These are phyloP conservation scores for Biscutella auriculata DNA, from an alignment of 441 rosid species.

Conservation along the genomic window DNA sequence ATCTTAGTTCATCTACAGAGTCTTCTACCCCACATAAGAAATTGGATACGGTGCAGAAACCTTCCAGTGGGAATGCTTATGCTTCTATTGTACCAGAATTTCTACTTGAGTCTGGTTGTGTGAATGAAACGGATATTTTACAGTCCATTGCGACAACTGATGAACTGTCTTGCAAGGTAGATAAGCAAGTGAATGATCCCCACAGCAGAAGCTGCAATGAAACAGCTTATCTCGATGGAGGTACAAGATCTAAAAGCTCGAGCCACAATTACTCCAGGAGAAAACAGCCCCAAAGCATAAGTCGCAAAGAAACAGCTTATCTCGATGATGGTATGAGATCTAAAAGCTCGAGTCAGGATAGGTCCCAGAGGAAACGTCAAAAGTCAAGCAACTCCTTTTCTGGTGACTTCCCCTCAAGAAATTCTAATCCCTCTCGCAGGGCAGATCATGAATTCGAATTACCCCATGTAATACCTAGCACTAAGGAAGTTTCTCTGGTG, in stretches of 20 bases:
- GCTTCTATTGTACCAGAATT: constrained; percentile 19
- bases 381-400: constrained; percentile 22
- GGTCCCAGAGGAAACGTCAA: constrained; percentile 22
- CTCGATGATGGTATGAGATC: constrained; percentile 30
- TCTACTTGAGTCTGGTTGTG: constrained; percentile 7
- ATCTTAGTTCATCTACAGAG: constrained; percentile 1
- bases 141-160: constrained; percentile 3
- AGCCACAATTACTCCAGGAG: constrained; percentile 15
- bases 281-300: constrained; percentile 21
- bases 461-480: neutral
- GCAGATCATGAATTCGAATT: constrained; percentile 15
- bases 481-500: constrained; percentile 9
- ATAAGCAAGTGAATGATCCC: constrained; percentile 17
- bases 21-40: constrained; percentile 11
- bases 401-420: neutral
- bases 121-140: neutral
- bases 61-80: neutral
- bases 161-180: constrained; percentile 4
- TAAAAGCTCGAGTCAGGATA: constrained; percentile 22
- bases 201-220: constrained; percentile 24
- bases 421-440: constrained; percentile 10
- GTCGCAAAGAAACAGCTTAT: constrained; percentile 19
- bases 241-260: constrained; percentile 30
- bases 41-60: neutral
- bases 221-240: constrained; percentile 23